Evolutionary conservation across 768 basidiomycete species (phyloP), one percentile per base, ranked within the genome.

Genomic region (Boletus sensibilis): DNA sequence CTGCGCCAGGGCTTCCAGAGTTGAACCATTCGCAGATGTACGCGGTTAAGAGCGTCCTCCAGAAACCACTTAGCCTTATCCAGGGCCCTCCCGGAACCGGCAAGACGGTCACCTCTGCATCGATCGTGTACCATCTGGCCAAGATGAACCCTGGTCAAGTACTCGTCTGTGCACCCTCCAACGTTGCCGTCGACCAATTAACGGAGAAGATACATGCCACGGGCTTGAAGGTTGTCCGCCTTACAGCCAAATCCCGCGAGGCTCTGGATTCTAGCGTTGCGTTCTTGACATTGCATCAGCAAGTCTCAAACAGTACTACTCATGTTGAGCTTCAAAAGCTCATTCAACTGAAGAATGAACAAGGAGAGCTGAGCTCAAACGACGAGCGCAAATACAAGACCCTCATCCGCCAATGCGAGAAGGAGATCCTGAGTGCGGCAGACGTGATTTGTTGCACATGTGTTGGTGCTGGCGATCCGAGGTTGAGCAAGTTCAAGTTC

Each of bases 71-170:
- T 58, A 94, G 92, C 66, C 80, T 99, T 60, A 99, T 99, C 64
- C 97, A 99, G 74, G 97, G 97, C 14, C 97, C 97, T 35, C 97
- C 97, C 20, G 97, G 97, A 34, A 99, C 97, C 1, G 95, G 97
- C 42, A 99, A 99, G 76, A 99, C 97, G 1, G 97, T 99, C 52
- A 99, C 97, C 0, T 99, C 97, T 10, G 97, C 97, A 11, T 98
- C 97, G 4, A 95, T 97, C 63, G 97, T 99, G 43, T 92, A 98
- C 72, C 96, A 99, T 70, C 86, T 99, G 20, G 94, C 94, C 39
- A 98, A 98, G 79, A 98, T 99, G 96, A 98, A 98, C 68, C 94
- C 95, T 0, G 96, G 96, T 48, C 97, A 98, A 74, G 97, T 99
- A 40, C 90, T 99, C 49, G 97, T 99, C 59, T 95, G 94, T 70